Evolutionary conservation across 2,329 filamentous ascomycete species (phyloP), one percentile per base, ranked within the genome.

Genomic region (Venturia oleaginea): DNA sequence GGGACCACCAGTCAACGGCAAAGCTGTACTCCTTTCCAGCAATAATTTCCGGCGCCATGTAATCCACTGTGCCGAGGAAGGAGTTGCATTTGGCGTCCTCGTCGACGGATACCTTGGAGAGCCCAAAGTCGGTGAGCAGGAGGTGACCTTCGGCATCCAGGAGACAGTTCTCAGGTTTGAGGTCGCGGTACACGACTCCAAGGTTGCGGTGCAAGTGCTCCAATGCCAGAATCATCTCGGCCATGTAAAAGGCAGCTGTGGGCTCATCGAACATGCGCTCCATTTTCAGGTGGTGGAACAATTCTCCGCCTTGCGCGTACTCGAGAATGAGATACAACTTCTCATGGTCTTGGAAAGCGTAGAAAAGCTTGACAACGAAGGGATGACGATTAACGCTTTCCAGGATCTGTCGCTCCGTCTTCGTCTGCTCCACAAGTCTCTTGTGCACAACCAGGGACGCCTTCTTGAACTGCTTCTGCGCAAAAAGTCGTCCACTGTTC

Each of bases 391-490:
- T 97, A 75, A 99, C 91, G 66, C 90, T 95, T 79, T 99, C 94
- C 62, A 99, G 83, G 64, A 99, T 96, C 70, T 88, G 87, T 61
- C 94, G 89, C 79, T 99, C 94, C 2, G 93, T 97, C 81, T 95
- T 96, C 65, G 94, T 97, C 79, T 97, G 94, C 78, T 97, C 92
- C 61, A 99, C 86, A 38, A 97, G 84, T 75, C 92, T 92, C 82
- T 96, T 97, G 77, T 97, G 92, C 46, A 99, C 91, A 0, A 92
- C 91, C 62, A 99, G 80, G 10, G 92, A 96, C 0, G 95, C 94
- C 78, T 99, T 99, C 75, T 93, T 94, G 78, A 99, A 94, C 77
- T 97, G 93, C 80, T 99, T 99, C 79, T 99, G 95, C 0, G 94
- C 95, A 72, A 92, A 99, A 5, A 99, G 84, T 54, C 90, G 87